Evolutionary conservation across 2,329 filamentous ascomycete species (phyloP).

Genomic region (Apiospora pterosperma): DNA sequence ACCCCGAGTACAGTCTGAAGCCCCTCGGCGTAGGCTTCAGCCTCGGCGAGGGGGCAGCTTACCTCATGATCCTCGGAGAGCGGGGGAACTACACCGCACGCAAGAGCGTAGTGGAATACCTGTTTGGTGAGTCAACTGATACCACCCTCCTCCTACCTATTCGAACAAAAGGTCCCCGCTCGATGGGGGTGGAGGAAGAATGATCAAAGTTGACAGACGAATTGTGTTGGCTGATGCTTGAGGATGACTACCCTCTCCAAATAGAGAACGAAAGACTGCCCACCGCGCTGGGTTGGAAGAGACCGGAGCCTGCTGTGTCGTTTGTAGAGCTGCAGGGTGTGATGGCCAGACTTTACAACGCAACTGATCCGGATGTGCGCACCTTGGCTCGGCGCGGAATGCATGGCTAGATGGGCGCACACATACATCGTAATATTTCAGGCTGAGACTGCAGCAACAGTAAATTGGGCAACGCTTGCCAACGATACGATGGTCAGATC

Average conservation of each 20-base stretch:
- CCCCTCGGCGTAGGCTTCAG: constrained; percentile 37
- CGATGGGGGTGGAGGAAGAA: no score
- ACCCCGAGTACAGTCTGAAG: constrained; percentile 45
- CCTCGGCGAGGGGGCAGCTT: constrained; percentile 44
- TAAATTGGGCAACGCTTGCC: not conserved
- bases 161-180: no score
- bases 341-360: not conserved
- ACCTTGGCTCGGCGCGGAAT: not conserved
- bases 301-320: constrained; percentile 8
- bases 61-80: constrained; percentile 45
- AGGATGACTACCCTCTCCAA: not conserved
- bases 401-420: not conserved
- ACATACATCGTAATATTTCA: no score
- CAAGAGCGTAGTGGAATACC: constrained; percentile 35
- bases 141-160: not conserved
- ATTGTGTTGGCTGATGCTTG: not conserved
- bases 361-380: not conserved
- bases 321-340: constrained; percentile 5
- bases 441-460: not conserved
- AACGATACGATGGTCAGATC: not conserved
- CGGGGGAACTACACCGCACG: constrained; percentile 34
- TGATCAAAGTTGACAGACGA: not conserved
- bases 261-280: constrained; percentile 41
- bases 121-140: constrained; percentile 34
- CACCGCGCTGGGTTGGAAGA: constrained; percentile 36